A percentile compares a stretch with the other conserved stretches of the same genome.
Conservation (phyloP, 768 basidiomycete genomes). For the Tulasnella calospora region DNA sequence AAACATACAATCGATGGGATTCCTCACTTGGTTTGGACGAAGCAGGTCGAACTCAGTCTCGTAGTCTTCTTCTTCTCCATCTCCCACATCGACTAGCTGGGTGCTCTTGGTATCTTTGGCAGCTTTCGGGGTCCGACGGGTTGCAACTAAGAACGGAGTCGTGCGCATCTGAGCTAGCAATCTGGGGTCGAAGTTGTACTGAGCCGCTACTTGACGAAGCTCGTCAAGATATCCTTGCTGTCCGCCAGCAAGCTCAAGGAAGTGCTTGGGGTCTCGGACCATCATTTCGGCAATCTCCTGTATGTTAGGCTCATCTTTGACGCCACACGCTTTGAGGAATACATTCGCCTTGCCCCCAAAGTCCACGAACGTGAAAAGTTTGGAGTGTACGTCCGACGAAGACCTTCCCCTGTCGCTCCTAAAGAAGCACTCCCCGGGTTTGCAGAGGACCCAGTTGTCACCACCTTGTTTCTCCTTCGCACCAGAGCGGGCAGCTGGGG, state of each 20-base stretch:
- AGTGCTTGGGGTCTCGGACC: slow-evolving; percentile 60
- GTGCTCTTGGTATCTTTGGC: neutral
- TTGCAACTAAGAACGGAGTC: slow-evolving; percentile 67
- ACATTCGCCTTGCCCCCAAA: slow-evolving; percentile 77
- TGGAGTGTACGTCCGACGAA: slow-evolving; percentile 58
- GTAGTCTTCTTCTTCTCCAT: slow-evolving; percentile 68
- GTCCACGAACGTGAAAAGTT: slow-evolving; percentile 82
- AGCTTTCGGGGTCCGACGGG: slow-evolving; percentile 50
- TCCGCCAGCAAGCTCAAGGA: slow-evolving; percentile 67
- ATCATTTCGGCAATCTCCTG: slow-evolving; percentile 72
- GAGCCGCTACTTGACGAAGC: slow-evolving; percentile 67
- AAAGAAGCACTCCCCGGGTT: slow-evolving; percentile 58
- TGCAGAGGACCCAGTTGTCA: neutral
- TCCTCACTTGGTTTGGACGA: slow-evolving; percentile 46
- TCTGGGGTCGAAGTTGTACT: slow-evolving; percentile 46
- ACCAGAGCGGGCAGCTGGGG: neutral
- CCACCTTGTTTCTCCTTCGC: neutral
- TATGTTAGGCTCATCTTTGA: slow-evolving; percentile 79
- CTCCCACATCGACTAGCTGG: slow-evolving; percentile 34
- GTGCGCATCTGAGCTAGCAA: slow-evolving; percentile 60
- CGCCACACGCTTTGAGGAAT: slow-evolving; percentile 83
- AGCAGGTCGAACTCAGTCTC: slow-evolving; percentile 69
- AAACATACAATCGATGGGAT: neutral
- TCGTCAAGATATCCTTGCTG: slow-evolving; percentile 68
- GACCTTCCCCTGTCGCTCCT: slow-evolving; percentile 39